Base-by-base conservation (phyloP, 2,329 filamentous ascomycete genomes). In the Cordyceps tenuipes region DNA sequence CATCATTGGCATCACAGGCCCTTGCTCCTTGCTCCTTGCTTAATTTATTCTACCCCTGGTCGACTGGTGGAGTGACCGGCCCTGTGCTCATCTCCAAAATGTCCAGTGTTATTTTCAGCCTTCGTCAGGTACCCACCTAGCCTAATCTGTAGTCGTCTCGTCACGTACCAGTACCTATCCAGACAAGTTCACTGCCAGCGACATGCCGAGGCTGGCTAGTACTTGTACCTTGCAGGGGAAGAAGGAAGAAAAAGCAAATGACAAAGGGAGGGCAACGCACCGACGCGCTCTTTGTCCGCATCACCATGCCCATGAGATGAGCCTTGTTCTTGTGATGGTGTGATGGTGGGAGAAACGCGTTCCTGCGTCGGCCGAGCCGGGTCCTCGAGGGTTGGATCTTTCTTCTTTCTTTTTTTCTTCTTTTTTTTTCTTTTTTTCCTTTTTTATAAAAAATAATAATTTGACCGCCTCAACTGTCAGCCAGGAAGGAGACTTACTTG, bases 21-120 rank as follows among this genome's bases (percentile, higher is more conserved):
- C n/a, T n/a, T n/a, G 23, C 23, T 4, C 23, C 23, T 23, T 23
- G 23, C 23, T 23, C 23, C 23, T 23, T 9, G 17, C 43, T 44
- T 21, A 34, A 3, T 34, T 36, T 2, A 10, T 36, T 36, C 29
- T 1, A 43, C 13, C 21, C 34, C 34, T 10, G 8, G 34, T 36
- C 34, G 34, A 10, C 34, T 13, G 17, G 55, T 57, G 55, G 54
- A 5, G 44, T 15, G 44, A 5, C 13, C 44, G 49, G 31, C 31
- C 29, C 49, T 23, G 52, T 50, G 46, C 54, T 57, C 56, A 58
- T 58, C 56, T 51, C 47, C 55, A 49, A 43, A 49, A 43, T 47
- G 46, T 29, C 29, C 34, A 36, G 34, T 36, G 9, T 10, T 43
- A 23, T 58, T 58, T 50, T 41, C 48, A 29, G 29, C 29, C 29